Percentiles rank a stretch among this genome's conserved stretches.
Conservation (phyloP, 1,284 basidiomycete species). For the Trametes hirsuta region DNA sequence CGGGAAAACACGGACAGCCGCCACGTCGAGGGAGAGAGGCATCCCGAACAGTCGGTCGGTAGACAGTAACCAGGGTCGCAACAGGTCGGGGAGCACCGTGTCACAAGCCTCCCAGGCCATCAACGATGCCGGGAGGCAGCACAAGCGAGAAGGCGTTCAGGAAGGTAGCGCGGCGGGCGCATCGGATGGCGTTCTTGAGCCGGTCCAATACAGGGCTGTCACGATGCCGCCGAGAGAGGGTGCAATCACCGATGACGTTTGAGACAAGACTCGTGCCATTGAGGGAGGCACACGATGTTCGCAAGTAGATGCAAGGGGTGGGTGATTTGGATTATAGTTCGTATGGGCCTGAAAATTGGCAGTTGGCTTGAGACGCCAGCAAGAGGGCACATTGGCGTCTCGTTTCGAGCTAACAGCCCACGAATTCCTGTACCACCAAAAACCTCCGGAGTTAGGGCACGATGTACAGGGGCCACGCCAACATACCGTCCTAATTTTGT, state of each 20-base stretch:
- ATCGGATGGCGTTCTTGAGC: not conserved
- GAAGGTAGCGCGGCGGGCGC: not conserved
- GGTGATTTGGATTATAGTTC: too few relatives aligned
- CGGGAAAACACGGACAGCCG: conserved; percentile 16
- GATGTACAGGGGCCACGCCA: not conserved
- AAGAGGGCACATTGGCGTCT: not conserved
- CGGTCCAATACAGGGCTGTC: conserved; percentile 7
- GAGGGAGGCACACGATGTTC: not conserved
- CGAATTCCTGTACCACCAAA: not conserved
- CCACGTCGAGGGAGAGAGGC: conserved; percentile 1
- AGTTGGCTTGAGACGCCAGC: not conserved
- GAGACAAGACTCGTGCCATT: not conserved
- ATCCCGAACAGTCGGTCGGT: conserved; percentile 14
- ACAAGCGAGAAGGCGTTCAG: conserved; percentile 6
- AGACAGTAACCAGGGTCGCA: conserved; percentile 2
- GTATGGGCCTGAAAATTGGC: too few relatives aligned
- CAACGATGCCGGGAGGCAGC: not conserved
- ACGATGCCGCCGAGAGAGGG: conserved; percentile 3
- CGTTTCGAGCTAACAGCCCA: too few relatives aligned
- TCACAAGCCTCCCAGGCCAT: conserved; percentile 8
- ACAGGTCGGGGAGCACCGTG: not conserved
- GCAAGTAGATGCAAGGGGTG: not conserved
- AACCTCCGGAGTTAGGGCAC: not conserved
- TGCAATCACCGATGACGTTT: conserved; percentile 10
- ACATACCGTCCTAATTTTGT: conserved; percentile 9